Evolutionary conservation across 306 rosid species (phyloP), one percentile per base, ranked within the genome.

Genomic region (Senna siamea): DNA sequence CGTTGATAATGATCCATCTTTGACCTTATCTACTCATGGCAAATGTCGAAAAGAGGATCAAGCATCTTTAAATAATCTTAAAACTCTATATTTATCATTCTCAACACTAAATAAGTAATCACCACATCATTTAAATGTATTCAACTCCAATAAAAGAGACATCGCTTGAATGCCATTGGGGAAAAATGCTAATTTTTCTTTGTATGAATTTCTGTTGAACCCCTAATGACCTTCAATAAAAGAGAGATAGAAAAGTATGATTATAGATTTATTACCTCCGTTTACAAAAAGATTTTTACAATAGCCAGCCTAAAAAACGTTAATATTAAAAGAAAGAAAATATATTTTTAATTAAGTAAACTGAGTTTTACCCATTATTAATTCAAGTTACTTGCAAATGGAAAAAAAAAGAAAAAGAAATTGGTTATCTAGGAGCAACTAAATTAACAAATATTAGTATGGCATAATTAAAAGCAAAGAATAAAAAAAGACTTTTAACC

Each of bases 1-100:
- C 14, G 55, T 47, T 35, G 58, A 74, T 60, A 59, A 60, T 19
- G 56, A 40, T 64, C 32, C 30, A 41, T 12, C 28, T 60, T 74
- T 15, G 37, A 14, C 60, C 66, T 74, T 79, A 79, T 74, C 76
- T 37, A 57, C 37, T 2, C 40, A 15, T 40, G 52, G 60, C 76
- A 53, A 69, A 74, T 54, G 62, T 26, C n/a, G 64, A 48, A 52
- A 61, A 9, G 48, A 19, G n/a, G 70, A 48, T 32, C 19, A 17
- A 35, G 5, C 19, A 5, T 22, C 78, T 23, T 67, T 38, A 37
- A 26, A 26, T 26, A 66, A 48, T 57, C 30, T 7, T 22, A 0
- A 14, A 55, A 71, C 59, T 66, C n/a, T 19, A 57, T 13, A 66
- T 60, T 32, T 13, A 68, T 51, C 58, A 30, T 11, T 41, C 23